phyloP scores from a whole-genome alignment of 176 grass and related monocot species.

The Cenchrus fungigraminus region DNA sequence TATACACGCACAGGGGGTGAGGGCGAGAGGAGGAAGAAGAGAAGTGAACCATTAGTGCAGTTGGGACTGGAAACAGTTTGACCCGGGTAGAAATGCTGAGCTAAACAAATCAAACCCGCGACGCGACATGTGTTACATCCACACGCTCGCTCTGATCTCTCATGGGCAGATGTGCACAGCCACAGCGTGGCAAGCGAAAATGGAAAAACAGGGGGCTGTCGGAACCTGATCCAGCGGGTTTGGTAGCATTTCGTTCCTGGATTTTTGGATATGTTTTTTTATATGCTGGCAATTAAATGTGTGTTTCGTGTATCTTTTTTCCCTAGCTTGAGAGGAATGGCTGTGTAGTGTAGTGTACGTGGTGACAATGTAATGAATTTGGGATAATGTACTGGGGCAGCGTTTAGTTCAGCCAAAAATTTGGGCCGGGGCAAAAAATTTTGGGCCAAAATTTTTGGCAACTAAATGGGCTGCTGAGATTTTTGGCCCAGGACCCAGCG shows the following conservation, averaged over 20 bases:
- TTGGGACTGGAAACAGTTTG: constrained; percentile 40
- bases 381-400: neutral
- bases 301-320: neutral
- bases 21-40: neutral
- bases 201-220: neutral
- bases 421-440: too few relatives aligned
- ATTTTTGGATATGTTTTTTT: neutral
- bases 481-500: too few relatives aligned
- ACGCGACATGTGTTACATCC: constrained; percentile 45
- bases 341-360: neutral
- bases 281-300: neutral
- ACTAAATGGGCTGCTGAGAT: too few relatives aligned
- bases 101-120: constrained; percentile 40
- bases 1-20: constrained; percentile 26
- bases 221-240: neutral
- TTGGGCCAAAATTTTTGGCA: too few relatives aligned
- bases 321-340: neutral
- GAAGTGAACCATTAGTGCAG: neutral
- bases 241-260: constrained; percentile 3
- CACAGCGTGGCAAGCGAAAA: constrained; percentile 12
- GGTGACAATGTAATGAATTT: neutral
- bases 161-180: neutral
- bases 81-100: constrained; percentile 56
- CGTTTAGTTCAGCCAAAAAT: too few relatives aligned
- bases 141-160: constrained; percentile 10